Conservation (phyloP, 805 yeast species). For the Yamadazyma sp. region DNA sequence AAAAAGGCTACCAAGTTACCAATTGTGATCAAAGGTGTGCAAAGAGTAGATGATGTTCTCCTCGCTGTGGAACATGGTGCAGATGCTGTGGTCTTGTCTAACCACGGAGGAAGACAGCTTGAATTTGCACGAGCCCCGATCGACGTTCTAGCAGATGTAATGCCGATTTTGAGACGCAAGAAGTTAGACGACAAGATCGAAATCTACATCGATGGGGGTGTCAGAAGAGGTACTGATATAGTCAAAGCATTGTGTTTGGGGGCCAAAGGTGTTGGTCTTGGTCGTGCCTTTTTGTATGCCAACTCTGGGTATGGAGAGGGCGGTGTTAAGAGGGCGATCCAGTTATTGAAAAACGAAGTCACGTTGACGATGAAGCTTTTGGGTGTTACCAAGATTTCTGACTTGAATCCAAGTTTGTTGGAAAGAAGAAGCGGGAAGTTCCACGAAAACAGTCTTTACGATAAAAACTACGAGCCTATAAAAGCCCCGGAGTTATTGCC, state of each 20-base stretch:
- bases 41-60: conserved; percentile 75
- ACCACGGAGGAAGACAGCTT: conserved; percentile 88
- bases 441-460: conserved; percentile 15
- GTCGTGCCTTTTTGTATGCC: conserved; percentile 66
- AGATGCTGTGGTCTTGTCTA: conserved; percentile 78
- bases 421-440: conserved; percentile 24
- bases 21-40: conserved; percentile 72
- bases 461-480: conserved; percentile 16
- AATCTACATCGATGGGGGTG: conserved; percentile 67
- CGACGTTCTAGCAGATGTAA: conserved; percentile 69
- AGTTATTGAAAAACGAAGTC: conserved; percentile 66
- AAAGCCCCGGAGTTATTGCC: conserved; percentile 5
- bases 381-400: conserved; percentile 63
- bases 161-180: conserved; percentile 48
- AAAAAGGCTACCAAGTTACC: conserved; percentile 60
- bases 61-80: conserved; percentile 70
- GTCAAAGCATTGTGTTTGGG: conserved; percentile 67
- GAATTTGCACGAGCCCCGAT: conserved; percentile 81
- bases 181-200: conserved; percentile 50
- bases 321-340: conserved; percentile 61
- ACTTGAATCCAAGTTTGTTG: conserved; percentile 45
- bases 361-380: conserved; percentile 76
- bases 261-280: conserved; percentile 70
- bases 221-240: conserved; percentile 66
- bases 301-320: conserved; percentile 62